Base-by-base conservation (phyloP, 2,329 filamentous ascomycete genomes). In the Sclerotinia sclerotiorum region DNA sequence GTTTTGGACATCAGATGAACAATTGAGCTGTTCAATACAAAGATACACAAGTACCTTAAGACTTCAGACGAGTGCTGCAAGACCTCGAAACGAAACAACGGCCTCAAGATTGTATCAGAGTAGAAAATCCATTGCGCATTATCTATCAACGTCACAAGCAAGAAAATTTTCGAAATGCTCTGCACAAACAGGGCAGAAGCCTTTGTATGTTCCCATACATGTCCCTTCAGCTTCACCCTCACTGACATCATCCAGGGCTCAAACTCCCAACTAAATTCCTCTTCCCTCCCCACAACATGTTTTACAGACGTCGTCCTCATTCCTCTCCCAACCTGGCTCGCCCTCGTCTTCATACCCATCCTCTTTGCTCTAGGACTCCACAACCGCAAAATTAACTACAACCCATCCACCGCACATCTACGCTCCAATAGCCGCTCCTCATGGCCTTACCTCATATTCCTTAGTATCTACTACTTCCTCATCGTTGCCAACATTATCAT, bases 301-400 rank as follows among this genome's bases (percentile, higher is more conserved):
- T 79, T 79, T 72, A 70, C 72, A 62, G 78, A 79, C 60, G 75
- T 72, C 2, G 74, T 80, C 68, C 73, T 80, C 49, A 72, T 78
- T 49, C 78, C 78, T n/a, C 74, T 79, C 52, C 77, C 77, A 15
- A 75, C 73, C 5, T 79, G 76, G 76, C 58, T 78, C 39, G 75
- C 78, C 49, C 68, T 79, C 27, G 13, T 71, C 32, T 55, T 74
- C 54, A 69, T 79, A 44, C 70, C 75, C 1, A 32, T 72, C 49
- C 72, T 79, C 52, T 68, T 76, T 64, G 44, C 70, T 21, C 51
- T 73, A 44, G 69, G 70, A 44, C 46, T 70, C 13, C 69, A 71
- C 65, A 71, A 72, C 67, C 70, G 70, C 19, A 71, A 71, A 52
- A 49, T 35, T 35, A 68, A 74, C 55, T 73, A 68, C 67, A 58